These are phyloP conservation scores for Debaryomycetaceae sp. DNA, from an alignment of 1,139 yeast genomes.

Conservation along the genomic window DNA sequence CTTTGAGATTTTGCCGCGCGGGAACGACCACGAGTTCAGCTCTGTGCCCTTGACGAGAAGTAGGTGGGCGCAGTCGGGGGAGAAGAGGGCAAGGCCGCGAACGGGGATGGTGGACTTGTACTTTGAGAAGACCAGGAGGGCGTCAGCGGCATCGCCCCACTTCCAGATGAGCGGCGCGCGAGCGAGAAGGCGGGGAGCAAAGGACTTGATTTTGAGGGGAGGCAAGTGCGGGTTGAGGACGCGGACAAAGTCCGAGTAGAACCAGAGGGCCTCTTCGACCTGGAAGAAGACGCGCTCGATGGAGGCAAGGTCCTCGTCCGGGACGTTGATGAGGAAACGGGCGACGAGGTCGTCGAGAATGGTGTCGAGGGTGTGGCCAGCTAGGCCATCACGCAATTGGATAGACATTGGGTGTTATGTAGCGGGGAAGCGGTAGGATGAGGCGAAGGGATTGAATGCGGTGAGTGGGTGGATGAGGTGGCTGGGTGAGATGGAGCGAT, in stretches of 20 bases:
- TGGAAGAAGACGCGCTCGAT: slow-evolving; percentile 86
- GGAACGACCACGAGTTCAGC: slow-evolving; percentile 86
- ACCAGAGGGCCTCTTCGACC: slow-evolving; percentile 98
- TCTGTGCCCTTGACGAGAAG: slow-evolving; percentile 81
- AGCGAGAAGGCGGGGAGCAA: slow-evolving; percentile 60
- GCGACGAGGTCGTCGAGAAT: slow-evolving; percentile 82
- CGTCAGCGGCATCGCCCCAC: slow-evolving; percentile 74
- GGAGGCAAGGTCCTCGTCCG: slow-evolving; percentile 79
- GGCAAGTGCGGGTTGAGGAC: slow-evolving; percentile 71
- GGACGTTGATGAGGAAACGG: slow-evolving; percentile 83
- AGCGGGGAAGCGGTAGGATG: no score
- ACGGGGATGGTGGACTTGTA: slow-evolving; percentile 92
- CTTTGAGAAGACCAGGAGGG: slow-evolving; percentile 63
- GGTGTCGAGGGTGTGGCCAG: slow-evolving; percentile 53
- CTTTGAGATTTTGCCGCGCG: slow-evolving; percentile 92
- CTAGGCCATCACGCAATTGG: slow-evolving; percentile 44
- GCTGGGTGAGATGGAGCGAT: neutral
- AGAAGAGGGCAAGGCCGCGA: slow-evolving; percentile 87
- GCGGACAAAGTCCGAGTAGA: slow-evolving; percentile 77
- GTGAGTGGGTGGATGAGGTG: no score
- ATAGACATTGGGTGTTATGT: slow-evolving; percentile 35
- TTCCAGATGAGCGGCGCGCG: slow-evolving; percentile 82
- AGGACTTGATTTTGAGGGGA: slow-evolving; percentile 65
- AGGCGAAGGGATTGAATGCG: no score
- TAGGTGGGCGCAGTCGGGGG: slow-evolving; percentile 57